Percentiles rank a stretch among this genome's conserved stretches.
phyloP scores from a whole-genome alignment of 2,329 filamentous ascomycete species.

The Alternaria alternata region DNA sequence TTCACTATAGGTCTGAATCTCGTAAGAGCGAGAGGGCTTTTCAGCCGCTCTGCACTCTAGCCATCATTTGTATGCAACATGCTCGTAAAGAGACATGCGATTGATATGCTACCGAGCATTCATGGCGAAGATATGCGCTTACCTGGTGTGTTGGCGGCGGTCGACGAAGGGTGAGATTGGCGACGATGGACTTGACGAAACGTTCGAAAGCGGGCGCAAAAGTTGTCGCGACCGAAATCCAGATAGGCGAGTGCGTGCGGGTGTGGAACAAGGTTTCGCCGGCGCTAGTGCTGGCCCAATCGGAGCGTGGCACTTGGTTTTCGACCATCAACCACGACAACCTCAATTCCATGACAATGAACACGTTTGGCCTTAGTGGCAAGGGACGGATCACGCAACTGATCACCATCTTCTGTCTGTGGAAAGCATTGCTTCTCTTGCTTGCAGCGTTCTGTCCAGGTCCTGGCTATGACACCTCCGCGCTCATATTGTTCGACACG shows the following conservation, averaged over 20 bases:
- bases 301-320: slow-evolving; percentile 8
- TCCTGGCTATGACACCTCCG: slow-evolving; percentile 81
- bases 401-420: slow-evolving; percentile 61
- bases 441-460: slow-evolving; percentile 67
- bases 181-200: slow-evolving; percentile 29
- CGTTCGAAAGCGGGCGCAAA: slow-evolving; percentile 23
- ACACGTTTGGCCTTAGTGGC: neutral
- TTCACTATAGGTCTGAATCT: slow-evolving; percentile 58
- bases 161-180: slow-evolving; percentile 44
- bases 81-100: slow-evolving; percentile 43
- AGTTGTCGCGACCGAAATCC: slow-evolving; percentile 28
- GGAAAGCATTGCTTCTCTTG: slow-evolving; percentile 73
- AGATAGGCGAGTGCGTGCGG: slow-evolving; percentile 28
- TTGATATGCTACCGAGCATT: slow-evolving; percentile 44
- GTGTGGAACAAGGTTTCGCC: slow-evolving; percentile 18
- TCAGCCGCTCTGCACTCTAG: slow-evolving; percentile 49
- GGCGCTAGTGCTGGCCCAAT: slow-evolving; percentile 28
- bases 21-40: slow-evolving; percentile 51
- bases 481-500: slow-evolving; percentile 58
- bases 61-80: slow-evolving; percentile 47
- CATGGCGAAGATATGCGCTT: slow-evolving; percentile 44
- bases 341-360: slow-evolving; percentile 2
- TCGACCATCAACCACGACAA: slow-evolving; percentile 6
- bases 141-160: slow-evolving; percentile 48
- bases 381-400: slow-evolving; percentile 16